Evolutionary conservation across 129 eudicot species (phyloP).

Genomic region (Kitagawia praeruptora): DNA sequence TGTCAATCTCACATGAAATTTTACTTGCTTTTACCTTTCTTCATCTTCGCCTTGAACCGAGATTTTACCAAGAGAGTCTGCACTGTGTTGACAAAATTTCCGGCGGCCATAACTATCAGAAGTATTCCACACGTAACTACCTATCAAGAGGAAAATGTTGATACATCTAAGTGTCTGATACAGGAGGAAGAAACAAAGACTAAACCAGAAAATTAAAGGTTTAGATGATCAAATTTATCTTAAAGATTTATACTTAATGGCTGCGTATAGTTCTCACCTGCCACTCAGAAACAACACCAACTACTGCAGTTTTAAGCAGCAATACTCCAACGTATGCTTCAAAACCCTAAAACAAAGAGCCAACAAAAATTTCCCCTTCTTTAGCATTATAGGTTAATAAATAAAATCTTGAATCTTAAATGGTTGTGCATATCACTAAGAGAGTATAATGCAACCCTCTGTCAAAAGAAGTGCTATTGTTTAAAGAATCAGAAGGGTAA

Average conservation of each 20-base stretch:
- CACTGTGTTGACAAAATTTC: constrained; percentile 69
- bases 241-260: neutral
- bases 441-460: neutral
- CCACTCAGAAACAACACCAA: constrained; percentile 61
- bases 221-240: neutral
- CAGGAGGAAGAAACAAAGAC: neutral
- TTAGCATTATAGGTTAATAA: neutral
- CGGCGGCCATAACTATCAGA: constrained; percentile 64
- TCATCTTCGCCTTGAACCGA: constrained; percentile 63
- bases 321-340: constrained; percentile 71
- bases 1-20: neutral
- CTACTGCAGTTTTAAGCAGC: constrained; percentile 55
- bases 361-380: neutral
- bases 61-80: constrained; percentile 59
- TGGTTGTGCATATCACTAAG: neutral
- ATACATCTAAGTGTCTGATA: neutral
- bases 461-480: neutral
- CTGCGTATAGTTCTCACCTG: constrained; percentile 35
- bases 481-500: neutral
- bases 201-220: neutral
- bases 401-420: neutral
- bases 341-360: constrained; percentile 32
- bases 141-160: constrained; percentile 23
- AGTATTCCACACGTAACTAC: constrained; percentile 62
- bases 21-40: constrained; percentile 36